Evolutionary conservation across 176 grass and related monocot species (phyloP), one percentile per base, ranked within the genome.

Genomic region (Zoysia pacifica): DNA sequence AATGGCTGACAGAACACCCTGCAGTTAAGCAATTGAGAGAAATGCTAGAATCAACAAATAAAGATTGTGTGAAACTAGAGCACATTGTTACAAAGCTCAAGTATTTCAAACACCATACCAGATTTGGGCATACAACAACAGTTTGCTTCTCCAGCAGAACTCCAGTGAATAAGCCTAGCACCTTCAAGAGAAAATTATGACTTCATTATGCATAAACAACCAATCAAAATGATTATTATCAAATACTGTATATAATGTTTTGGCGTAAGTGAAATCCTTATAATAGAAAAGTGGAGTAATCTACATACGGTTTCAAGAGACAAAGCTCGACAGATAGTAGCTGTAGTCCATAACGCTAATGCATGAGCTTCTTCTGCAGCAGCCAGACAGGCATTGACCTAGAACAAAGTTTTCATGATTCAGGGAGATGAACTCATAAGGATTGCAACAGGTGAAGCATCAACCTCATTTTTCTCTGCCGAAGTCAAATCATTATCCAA

Each of bases 1-100:
- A 78, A 98, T 89, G 14, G 96, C 92, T 85, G 96, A 95, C 53
- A 98, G 75, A 65, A 98, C 78, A 80, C 96, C 96, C 96, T 98
- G 86, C 90, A 91, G 64, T 89, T 82, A 77, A 73, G 39, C 56
- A 60, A 75, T 74, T 68, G 47, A 89, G 82, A 66, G 45, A 81
- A 72, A 45, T 19, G 52, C 39, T 82, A 62, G 48, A 88, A 95
- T 85, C 64, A 91, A 48, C 43, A 69, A 87, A 67, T 62, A 81
- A 52, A 58, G 7, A 77, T 58, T 47, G 7, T 66, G 56, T 70
- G 48, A 84, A 81, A 76, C 55, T 43, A 70, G 65, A 84, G 14
- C 47, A 49, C 28, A 79, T 40, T 19, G 48, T 75, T 74, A 59
- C 15, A 81, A 54, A 52, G 52, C 48, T 55, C 39, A 80, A 77